These are phyloP conservation scores for Beauveria pseudobassiana DNA, from an alignment of 2,329 filamentous ascomycete genomes.

Conservation along the genomic window DNA sequence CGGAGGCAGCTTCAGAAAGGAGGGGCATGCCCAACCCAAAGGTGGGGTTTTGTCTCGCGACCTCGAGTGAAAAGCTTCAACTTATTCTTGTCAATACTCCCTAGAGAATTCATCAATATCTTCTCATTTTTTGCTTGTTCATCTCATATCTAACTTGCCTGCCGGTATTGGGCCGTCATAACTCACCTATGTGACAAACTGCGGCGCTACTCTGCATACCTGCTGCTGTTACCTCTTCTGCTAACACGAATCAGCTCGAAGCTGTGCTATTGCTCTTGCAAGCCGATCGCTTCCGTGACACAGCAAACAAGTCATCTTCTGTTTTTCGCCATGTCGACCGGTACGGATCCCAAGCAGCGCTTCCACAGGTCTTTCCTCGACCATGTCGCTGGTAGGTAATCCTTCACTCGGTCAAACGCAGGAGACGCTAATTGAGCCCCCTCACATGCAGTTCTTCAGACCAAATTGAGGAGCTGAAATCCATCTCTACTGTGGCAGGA, in stretches of 20 bases:
- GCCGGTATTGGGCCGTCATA: too few relatives aligned
- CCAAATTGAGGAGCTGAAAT: slow-evolving; percentile 61
- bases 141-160: neutral
- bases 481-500: slow-evolving; percentile 53
- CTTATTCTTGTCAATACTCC: neutral
- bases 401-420: too few relatives aligned
- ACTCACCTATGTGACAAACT: neutral
- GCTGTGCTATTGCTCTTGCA: neutral
- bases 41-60: slow-evolving; percentile 3
- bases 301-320: neutral
- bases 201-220: neutral
- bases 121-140: neutral
- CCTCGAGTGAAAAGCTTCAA: slow-evolving; percentile 1
- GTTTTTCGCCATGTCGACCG: slow-evolving; percentile 20
- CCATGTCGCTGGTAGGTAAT: slow-evolving; percentile 58
- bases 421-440: neutral
- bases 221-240: neutral
- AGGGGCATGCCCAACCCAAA: slow-evolving; percentile 5
- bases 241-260: neutral
- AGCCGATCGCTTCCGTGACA: neutral
- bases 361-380: slow-evolving; percentile 82
- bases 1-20: slow-evolving; percentile 1
- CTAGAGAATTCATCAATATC: neutral
- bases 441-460: slow-evolving; percentile 60
- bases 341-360: slow-evolving; percentile 51